Conservation (phyloP, 257 asterid genomes). For the Nicotiana undulata region DNA sequence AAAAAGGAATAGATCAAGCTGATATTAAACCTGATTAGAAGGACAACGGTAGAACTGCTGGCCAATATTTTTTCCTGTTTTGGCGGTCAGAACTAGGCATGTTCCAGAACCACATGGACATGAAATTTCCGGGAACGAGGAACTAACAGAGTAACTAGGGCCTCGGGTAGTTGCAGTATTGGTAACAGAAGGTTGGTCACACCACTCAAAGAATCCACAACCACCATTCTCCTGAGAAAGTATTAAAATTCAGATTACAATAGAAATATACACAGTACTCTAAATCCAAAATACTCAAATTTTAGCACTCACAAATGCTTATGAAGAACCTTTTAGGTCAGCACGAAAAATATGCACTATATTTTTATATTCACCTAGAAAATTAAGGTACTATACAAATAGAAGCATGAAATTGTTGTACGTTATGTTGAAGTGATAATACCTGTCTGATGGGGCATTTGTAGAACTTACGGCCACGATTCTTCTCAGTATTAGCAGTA, state of each 20-base stretch:
- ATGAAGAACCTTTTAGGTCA: not conserved
- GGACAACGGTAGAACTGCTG: constrained; percentile 19
- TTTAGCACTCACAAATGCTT: not conserved
- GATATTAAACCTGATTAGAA: constrained; percentile 6
- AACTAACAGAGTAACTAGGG: not conserved
- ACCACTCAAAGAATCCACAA: constrained; percentile 22
- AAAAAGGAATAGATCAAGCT: not conserved
- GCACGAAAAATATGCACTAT: not conserved
- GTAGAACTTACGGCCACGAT: constrained; percentile 19
- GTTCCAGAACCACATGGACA: constrained; percentile 22
- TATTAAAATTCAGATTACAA: not conserved
- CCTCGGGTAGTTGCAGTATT: not conserved
- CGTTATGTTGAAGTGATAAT: not conserved
- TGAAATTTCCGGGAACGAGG: constrained; percentile 3
- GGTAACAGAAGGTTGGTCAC: constrained; percentile 9
- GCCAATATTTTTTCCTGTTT: constrained; percentile 18
- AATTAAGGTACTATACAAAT: not conserved
- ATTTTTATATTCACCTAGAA: not conserved
- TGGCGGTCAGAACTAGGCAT: constrained; percentile 14
- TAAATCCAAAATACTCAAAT: not conserved
- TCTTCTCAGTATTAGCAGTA: constrained; percentile 19
- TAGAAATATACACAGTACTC: not conserved
- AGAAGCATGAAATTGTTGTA: not conserved
- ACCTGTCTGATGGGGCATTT: constrained; percentile 21
- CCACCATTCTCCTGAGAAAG: constrained; percentile 18